Base-by-base conservation (phyloP, 805 yeast genomes). In the Monosporozyma yasuniensis region DNA sequence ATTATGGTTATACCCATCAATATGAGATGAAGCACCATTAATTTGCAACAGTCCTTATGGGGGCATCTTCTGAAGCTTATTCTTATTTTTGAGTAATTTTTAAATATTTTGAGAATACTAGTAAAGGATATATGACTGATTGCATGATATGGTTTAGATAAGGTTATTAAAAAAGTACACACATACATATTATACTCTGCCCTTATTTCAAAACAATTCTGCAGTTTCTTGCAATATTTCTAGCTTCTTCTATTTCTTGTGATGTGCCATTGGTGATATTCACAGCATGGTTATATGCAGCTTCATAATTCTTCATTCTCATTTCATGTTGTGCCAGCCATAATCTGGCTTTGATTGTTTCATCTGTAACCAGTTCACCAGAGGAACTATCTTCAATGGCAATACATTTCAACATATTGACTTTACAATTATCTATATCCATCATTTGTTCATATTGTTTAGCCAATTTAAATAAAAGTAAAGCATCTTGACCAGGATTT, bases 201-300 rank as follows among this genome's bases (percentile, higher is more conserved):
- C 22, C 32, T 25, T 42, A 53, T 6, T 47, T 51, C 22, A 81
- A 68, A 50, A 80, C 72, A 58, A 74, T 76, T 52, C 88, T 67
- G 12, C 93, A 88, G 53, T 85, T 91, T 58, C 89, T 73, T 0
- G 91, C 87, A 30, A 90, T 83, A 0, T 83, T 75, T 42, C 96
- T 71, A 0, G 96, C 96, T 63, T 89, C 96, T 59, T 89, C 96
- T 18, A 89, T 79, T 60, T 86, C 95, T 50, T 82, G 87, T 11
- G 89, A 83, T n/a, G 84, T 78, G 27, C 91, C 95, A 48, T 74
- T 77, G 4, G 78, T 74, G 55, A 88, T 74, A 50, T 81, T 86
- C 49, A 79, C 77, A 1, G 96, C 93, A 61, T 84, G 79, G 47
- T 75, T 78, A 53, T 81, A 81, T 0, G 96, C 96, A 49, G 71